Evolutionary conservation across 2,329 filamentous ascomycete species (phyloP), one percentile per base, ranked within the genome.

Genomic region (Chalaropsis thielavioides): DNA sequence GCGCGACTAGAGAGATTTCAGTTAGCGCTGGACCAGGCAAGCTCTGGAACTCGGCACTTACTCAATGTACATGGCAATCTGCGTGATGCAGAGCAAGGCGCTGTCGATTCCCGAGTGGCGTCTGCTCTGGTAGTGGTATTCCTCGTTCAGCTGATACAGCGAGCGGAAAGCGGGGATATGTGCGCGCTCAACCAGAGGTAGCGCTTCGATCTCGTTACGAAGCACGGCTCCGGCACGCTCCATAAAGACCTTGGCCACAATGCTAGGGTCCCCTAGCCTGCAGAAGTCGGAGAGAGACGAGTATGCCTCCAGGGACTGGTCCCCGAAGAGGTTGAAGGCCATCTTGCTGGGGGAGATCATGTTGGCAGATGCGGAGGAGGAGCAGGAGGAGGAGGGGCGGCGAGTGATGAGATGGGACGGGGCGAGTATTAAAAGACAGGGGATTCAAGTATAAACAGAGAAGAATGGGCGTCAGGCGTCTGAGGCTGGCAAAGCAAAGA

Each of bases 21-120:
- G 51, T 62, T 40, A 63, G 64, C 2, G 46, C 35, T 15, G 10
- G 15, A 15, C 17, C 1, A 7, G 44, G 24, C 19, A 51, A 13
- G 46, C 46, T 51, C 5, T 27, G 46, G 46, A 51, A 51, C 46
- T 27, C 27, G n/a, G 11, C 63, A 77, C 82, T 70, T 76, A 86
- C 80, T 86, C 83, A 68, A 89, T 85, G 73, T 86, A 88, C 72
- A 88, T 84, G 60, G 81, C 82, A 64, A 88, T 73, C 72, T 89
- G 86, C 63, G 84, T 77, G 68, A 86, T 80, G 66, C 83, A 85
- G 44, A 88, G 76, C 69, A 88, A 75, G 17, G 81, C 83, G 69
- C 83, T 85, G 71, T 88, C 85, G 56, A 89, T 73, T 61, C 83
- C 83, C 1, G 84, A 78, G 67, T 83, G 79, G 73, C 83, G 87